phyloP scores from a whole-genome alignment of 257 asterid genomes.

The Linderniella brevidens region DNA sequence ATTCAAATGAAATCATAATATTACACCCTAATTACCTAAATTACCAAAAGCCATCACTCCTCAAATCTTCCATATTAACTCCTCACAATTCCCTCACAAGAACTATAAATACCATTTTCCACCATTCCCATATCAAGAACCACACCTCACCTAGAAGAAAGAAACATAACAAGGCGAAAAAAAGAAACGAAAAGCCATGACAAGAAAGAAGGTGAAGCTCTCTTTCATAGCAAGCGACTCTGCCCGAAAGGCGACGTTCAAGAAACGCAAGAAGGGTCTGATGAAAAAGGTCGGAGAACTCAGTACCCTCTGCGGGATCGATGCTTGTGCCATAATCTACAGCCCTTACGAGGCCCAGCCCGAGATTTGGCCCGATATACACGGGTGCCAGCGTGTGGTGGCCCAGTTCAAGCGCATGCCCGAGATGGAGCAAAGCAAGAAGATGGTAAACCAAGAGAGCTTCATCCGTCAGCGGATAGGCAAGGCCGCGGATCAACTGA shows the following conservation, averaged over 20 bases:
- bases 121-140: slow-evolving; percentile 6
- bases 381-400: slow-evolving; percentile 45
- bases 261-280: slow-evolving; percentile 67
- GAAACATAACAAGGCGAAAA: too few species aligned
- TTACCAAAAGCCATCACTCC: slow-evolving; percentile 4
- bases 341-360: slow-evolving; percentile 57
- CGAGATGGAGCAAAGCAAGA: slow-evolving; percentile 87
- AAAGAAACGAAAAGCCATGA: slow-evolving; percentile 17
- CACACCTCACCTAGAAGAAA: background rate
- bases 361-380: slow-evolving; percentile 48
- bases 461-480: slow-evolving; percentile 44
- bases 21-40: slow-evolving; percentile 15
- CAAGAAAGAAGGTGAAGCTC: slow-evolving; percentile 69
- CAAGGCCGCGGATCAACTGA: slow-evolving; percentile 51
- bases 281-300: slow-evolving; percentile 72
- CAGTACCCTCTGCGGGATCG: slow-evolving; percentile 72
- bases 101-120: slow-evolving; percentile 21
- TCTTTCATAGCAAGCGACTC: slow-evolving; percentile 62
- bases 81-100: slow-evolving; percentile 12
- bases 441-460: slow-evolving; percentile 71
- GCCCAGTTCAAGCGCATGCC: slow-evolving; percentile 71
- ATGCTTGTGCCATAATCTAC: slow-evolving; percentile 61
- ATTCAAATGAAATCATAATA: too few species aligned
- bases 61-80: slow-evolving; percentile 37
- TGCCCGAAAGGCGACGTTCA: slow-evolving; percentile 61